Evolutionary conservation across 495 filamentous ascomycete genomes (phyloP).

Genomic region (Penicillium paxilli): DNA sequence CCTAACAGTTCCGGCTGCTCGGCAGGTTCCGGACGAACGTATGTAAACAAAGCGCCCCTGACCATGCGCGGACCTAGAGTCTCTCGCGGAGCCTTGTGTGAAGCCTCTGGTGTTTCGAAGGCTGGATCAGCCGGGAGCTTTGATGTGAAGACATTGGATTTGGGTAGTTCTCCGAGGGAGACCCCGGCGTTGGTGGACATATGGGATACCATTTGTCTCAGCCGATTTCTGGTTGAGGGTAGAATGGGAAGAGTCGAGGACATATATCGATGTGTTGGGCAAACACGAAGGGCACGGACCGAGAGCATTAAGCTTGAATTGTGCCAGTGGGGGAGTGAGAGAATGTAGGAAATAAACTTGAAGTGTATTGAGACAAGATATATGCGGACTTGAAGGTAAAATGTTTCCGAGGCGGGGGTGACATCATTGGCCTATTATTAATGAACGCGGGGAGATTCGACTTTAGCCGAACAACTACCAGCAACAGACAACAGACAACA

Average conservation of each 20-base stretch:
- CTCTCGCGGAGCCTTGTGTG: constrained; percentile 75
- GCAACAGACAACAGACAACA: too few relatives aligned
- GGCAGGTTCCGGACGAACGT: constrained; percentile 73
- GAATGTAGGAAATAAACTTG: too few relatives aligned
- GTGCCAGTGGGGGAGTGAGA: too few relatives aligned
- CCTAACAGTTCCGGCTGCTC: constrained; percentile 76
- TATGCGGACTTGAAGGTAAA: neutral
- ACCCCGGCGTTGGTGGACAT: constrained; percentile 35
- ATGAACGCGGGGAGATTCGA: constrained; percentile 5
- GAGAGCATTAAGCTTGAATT: constrained; percentile 9
- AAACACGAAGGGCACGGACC: constrained; percentile 3
- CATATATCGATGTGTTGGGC: constrained; percentile 25
- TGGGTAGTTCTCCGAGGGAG: constrained; percentile 72
- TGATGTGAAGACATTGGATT: constrained; percentile 81
- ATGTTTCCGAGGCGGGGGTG: neutral
- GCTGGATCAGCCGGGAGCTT: constrained; percentile 74
- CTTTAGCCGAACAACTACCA: too few relatives aligned
- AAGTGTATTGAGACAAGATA: too few relatives aligned
- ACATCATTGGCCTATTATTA: constrained; percentile 25
- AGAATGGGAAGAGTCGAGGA: constrained; percentile 10
- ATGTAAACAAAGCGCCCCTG: constrained; percentile 84
- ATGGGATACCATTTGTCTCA: constrained; percentile 54
- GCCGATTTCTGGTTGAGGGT: constrained; percentile 16
- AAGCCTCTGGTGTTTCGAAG: constrained; percentile 77
- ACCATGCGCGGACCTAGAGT: constrained; percentile 81